A percentile compares a stretch with the other conserved stretches of the same genome.
phyloP scores from a whole-genome alignment of 1,284 basidiomycete genomes.

The Ustilago tritici region DNA sequence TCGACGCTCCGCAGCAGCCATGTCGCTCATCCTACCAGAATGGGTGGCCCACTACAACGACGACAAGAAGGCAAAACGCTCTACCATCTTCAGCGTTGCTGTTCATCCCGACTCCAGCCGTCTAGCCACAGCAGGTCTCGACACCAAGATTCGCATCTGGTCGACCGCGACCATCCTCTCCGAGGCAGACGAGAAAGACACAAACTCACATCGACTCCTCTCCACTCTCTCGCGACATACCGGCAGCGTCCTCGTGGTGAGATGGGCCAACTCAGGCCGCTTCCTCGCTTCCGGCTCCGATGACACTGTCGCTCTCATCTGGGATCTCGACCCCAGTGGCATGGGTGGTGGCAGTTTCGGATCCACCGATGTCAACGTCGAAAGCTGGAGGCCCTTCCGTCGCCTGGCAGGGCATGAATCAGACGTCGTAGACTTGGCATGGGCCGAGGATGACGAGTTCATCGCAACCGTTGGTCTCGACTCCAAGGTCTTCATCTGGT shows the following conservation, averaged over 20 bases:
- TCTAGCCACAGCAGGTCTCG: constrained; percentile 92
- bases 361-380: constrained; percentile 73
- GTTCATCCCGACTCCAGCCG: constrained; percentile 96
- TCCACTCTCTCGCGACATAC: constrained; percentile 94
- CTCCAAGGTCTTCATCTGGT: constrained; percentile 89
- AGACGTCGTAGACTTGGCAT: constrained; percentile 94
- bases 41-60: constrained; percentile 67
- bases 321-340: constrained; percentile 81
- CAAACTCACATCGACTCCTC: constrained; percentile 84
- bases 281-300: constrained; percentile 97
- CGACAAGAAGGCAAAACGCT: constrained; percentile 75
- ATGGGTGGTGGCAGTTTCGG: constrained; percentile 60
- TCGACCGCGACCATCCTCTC: constrained; percentile 91
- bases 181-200: constrained; percentile 77
- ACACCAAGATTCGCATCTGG: constrained; percentile 97
- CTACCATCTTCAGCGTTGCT: constrained; percentile 90
- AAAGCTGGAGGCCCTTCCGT: constrained; percentile 94
- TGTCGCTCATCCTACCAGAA: constrained; percentile 66
- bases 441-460: constrained; percentile 83
- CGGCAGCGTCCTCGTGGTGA: constrained; percentile 90
- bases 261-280: constrained; percentile 93
- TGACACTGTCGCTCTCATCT: constrained; percentile 94
- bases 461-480: constrained; percentile 95
- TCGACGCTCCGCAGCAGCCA: constrained; percentile 16
- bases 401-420: constrained; percentile 84